Base-by-base conservation (phyloP, 768 basidiomycete genomes). In the Tulasnella sp. region DNA sequence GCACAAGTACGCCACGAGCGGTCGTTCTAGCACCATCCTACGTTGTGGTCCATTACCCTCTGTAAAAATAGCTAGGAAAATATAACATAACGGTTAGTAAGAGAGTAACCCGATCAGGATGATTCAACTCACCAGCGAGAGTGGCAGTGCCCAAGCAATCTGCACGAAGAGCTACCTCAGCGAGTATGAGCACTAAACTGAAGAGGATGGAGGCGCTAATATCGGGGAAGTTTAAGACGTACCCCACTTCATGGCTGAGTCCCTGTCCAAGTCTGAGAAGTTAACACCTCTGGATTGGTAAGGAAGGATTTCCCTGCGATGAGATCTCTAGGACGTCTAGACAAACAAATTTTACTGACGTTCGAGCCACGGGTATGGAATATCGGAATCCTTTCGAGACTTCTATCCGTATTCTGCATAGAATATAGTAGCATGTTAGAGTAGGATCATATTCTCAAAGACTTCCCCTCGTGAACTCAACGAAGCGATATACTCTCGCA, bases 221-320 rank as follows among this genome's bases (percentile, higher is more conserved):
- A 5, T 22, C 19, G 46, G 46, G 46, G 7, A 50, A 57, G 29
- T 2, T 3, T 31, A 3, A 21, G 19, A 15, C 57, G 29, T 59
- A 59, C 57, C 24, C 57, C 57, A 59, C 12, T 49, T 30, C 45
- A 59, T 49, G 2, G 57, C 57, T 19, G 31, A 31, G 31, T 34
- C 48, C 17, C 57, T 44, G 15, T 59, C 49, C n/a, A 59, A 19
- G 3, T 38, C 3, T 10, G 57, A 49, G 57, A 59, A 59, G 31
- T 59, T 46, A 17, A 48, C 31, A 11, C 57, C 49, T 21, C 46
- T 59, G 29, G 8, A 29, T 9, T 8, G 38, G 15, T 12, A 27
- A 38, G 11, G 4, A 5, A 2, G 4, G 29, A 12, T 24, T 52
- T 10, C 27, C 12, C 11, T 29, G 24, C 31, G 5, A n/a, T 48